These are phyloP conservation scores for Hymenoscyphus repandus DNA, from an alignment of 2,329 filamentous ascomycete species.

Conservation along the genomic window DNA sequence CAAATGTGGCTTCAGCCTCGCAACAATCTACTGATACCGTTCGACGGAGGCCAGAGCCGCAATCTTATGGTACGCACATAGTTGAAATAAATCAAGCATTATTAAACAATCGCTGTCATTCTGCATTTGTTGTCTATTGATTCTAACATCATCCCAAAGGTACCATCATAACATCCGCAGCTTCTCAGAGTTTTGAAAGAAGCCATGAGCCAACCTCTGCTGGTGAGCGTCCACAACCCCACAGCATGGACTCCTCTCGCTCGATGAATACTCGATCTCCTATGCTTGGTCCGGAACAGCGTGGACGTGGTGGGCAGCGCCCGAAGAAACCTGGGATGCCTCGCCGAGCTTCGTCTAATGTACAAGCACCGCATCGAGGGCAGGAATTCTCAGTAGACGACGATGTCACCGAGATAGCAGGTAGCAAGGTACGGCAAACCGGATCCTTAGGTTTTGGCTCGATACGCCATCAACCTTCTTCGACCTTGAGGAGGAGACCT, in stretches of 20 bases:
- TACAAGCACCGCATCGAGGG: constrained; percentile 68
- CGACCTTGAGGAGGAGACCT: constrained; percentile 45
- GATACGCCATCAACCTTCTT: constrained; percentile 40
- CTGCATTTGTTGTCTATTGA: constrained; percentile 1
- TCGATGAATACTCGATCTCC: constrained; percentile 26
- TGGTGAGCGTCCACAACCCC: constrained; percentile 23
- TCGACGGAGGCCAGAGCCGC: constrained; percentile 48
- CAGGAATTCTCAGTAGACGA: constrained; percentile 91
- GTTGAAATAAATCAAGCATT: background rate
- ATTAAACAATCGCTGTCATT: background rate
- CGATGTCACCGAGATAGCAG: constrained; percentile 72
- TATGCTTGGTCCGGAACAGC: constrained; percentile 28
- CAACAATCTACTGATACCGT: constrained; percentile 54
- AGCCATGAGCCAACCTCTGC: constrained; percentile 26
- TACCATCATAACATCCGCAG: constrained; percentile 17
- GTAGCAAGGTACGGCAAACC: constrained; percentile 49
- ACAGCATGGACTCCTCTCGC: constrained; percentile 28
- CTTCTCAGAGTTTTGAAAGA: constrained; percentile 18
- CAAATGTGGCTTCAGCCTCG: constrained; percentile 23
- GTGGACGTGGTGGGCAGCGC: constrained; percentile 31
- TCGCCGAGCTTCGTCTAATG: constrained; percentile 69
- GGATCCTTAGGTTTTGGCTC: constrained; percentile 3
- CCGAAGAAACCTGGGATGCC: constrained; percentile 62
- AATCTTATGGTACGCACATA: constrained; percentile 47
- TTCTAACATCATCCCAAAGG: constrained; percentile 19